Percentiles rank a stretch among this genome's conserved stretches.
Conservation (phyloP, 2,329 filamentous ascomycete genomes). For the Macrophomina tecta region DNA sequence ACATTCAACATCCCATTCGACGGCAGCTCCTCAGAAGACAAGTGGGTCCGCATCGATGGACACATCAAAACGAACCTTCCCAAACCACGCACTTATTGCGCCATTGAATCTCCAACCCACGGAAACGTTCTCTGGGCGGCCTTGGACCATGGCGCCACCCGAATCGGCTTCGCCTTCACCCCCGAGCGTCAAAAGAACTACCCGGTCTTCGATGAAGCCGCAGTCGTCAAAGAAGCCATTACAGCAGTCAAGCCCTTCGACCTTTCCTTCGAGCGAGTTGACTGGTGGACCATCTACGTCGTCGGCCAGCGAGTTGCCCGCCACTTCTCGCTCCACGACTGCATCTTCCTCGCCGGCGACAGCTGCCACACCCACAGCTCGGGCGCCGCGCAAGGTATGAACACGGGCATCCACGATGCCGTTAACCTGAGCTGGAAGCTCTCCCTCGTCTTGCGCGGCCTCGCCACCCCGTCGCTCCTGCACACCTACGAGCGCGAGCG, state of each 20-base stretch:
- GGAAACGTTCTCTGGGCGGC: slow-evolving; percentile 63
- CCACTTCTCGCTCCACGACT: slow-evolving; percentile 45
- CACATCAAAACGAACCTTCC: slow-evolving; percentile 57
- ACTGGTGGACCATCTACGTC: slow-evolving; percentile 54
- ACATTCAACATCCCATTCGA: slow-evolving; percentile 57
- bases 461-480: slow-evolving; percentile 49
- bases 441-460: slow-evolving; percentile 50
- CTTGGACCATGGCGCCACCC: slow-evolving; percentile 59
- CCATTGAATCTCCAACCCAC: slow-evolving; percentile 59
- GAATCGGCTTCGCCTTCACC: slow-evolving; percentile 61
- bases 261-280: slow-evolving; percentile 47
- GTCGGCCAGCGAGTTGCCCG: slow-evolving; percentile 51
- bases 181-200: slow-evolving; percentile 48
- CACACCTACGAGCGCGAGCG: slow-evolving; percentile 58
- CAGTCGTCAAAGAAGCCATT: slow-evolving; percentile 48
- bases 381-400: slow-evolving; percentile 64
- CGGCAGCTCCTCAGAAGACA: slow-evolving; percentile 56
- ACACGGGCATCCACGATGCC: slow-evolving; percentile 61
- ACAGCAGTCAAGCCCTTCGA: slow-evolving; percentile 49
- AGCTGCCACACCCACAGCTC: slow-evolving; percentile 64
- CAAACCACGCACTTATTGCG: slow-evolving; percentile 53
- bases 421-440: slow-evolving; percentile 64
- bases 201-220: slow-evolving; percentile 43
- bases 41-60: slow-evolving; percentile 62
- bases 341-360: slow-evolving; percentile 63